A percentile compares a stretch with the other conserved stretches of the same genome.
Evolutionary conservation across 169 alveolate species (phyloP).

Genomic region (Cryptosporidium tyzzeri): DNA sequence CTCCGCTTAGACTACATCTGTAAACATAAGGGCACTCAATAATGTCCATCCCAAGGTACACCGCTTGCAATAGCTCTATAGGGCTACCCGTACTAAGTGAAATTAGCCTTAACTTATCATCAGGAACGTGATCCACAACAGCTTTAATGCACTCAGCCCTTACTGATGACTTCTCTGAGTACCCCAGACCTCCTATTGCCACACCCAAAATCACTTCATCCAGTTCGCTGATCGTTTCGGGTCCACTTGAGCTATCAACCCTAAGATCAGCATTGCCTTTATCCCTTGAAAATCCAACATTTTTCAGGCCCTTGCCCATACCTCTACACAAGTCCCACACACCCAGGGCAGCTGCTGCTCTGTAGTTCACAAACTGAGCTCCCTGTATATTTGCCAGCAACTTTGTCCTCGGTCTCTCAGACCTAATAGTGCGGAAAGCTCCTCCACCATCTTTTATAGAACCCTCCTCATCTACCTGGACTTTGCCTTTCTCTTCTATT

Average conservation of each 20-base stretch:
- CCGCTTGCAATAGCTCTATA: constrained; percentile 54
- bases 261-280: constrained; percentile 20
- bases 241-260: not conserved
- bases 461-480: not conserved
- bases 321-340: constrained; percentile 71
- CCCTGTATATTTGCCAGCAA: constrained; percentile 64
- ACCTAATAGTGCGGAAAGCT: not conserved
- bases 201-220: constrained; percentile 63
- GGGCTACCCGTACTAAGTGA: constrained; percentile 64
- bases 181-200: constrained; percentile 64
- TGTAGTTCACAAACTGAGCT: constrained; percentile 63
- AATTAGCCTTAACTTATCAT: constrained; percentile 24
- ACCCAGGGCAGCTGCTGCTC: constrained; percentile 58
- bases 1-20: constrained; percentile 44
- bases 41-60: constrained; percentile 54
- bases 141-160: constrained; percentile 50
- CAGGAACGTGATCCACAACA: constrained; percentile 45
- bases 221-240: not conserved
- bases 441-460: not conserved
- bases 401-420: not conserved
- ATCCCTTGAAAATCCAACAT: constrained; percentile 24
- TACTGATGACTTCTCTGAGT: constrained; percentile 29
- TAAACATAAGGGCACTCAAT: constrained; percentile 65
- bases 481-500: not conserved
- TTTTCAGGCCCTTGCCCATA: constrained; percentile 50